A percentile compares a stretch with the other conserved stretches of the same genome.
Evolutionary conservation across 2,329 filamentous ascomycete species (phyloP).

Genomic region (Apiospora rasikravindrae): DNA sequence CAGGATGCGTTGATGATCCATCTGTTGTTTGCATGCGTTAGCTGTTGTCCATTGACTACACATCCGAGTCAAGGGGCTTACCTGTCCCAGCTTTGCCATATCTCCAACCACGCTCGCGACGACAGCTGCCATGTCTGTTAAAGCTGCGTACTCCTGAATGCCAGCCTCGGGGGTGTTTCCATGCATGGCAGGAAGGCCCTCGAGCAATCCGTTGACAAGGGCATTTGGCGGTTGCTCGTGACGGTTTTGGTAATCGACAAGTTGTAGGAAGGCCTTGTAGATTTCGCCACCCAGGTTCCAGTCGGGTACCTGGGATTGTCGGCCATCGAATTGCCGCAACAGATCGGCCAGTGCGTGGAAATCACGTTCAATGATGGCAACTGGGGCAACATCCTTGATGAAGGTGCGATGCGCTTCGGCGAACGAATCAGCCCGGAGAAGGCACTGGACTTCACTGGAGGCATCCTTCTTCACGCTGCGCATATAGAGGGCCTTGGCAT

Average conservation of each 20-base stretch:
- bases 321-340: constrained; percentile 72
- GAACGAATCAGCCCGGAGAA: constrained; percentile 78
- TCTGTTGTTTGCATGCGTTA: constrained; percentile 27
- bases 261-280: constrained; percentile 67
- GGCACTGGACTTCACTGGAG: constrained; percentile 74
- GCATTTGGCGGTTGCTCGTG: constrained; percentile 46
- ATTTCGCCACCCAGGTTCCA: constrained; percentile 84
- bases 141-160: constrained; percentile 39
- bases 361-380: constrained; percentile 81
- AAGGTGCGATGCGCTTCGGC: constrained; percentile 86
- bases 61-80: constrained; percentile 27
- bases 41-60: background rate
- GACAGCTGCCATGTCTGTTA: constrained; percentile 42
- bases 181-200: constrained; percentile 61
- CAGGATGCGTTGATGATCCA: constrained; percentile 38
- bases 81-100: constrained; percentile 37
- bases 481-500: constrained; percentile 83
- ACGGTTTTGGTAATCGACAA: constrained; percentile 50
- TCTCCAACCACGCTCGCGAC: constrained; percentile 39
- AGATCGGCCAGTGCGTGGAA: constrained; percentile 72
- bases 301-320: constrained; percentile 65
- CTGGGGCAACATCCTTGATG: constrained; percentile 78
- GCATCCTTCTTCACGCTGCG: constrained; percentile 74
- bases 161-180: constrained; percentile 43
- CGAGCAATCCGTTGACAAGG: constrained; percentile 61